Percentiles rank a stretch among this genome's conserved stretches.
These are phyloP conservation scores for Saccharomyces hybrid DNA, from an alignment of 1,139 yeast genomes.

Conservation along the genomic window DNA sequence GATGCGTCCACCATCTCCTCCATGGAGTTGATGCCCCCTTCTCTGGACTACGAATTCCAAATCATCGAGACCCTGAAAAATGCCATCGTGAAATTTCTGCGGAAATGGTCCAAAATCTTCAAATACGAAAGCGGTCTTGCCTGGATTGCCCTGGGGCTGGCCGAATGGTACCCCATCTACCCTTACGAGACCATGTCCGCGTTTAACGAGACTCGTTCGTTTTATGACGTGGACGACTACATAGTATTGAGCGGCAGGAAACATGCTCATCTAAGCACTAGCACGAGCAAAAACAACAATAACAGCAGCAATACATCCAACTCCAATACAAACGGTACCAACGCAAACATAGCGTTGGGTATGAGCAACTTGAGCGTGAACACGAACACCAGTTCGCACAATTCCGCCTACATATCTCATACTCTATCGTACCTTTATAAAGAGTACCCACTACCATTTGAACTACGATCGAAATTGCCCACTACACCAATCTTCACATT, in stretches of 20 bases:
- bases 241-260: constrained; percentile 25
- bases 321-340: not conserved
- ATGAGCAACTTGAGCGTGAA: not conserved
- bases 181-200: constrained; percentile 26
- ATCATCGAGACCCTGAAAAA: constrained; percentile 52
- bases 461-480: constrained; percentile 18
- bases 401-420: not conserved
- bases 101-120: constrained; percentile 71
- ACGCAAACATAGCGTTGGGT: not conserved
- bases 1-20: constrained; percentile 13
- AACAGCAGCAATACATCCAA: not conserved
- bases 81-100: constrained; percentile 55
- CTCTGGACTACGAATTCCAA: constrained; percentile 37
- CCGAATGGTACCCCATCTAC: constrained; percentile 63
- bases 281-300: not conserved
- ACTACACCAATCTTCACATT: constrained; percentile 31
- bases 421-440: constrained; percentile 18
- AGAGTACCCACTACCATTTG: constrained; percentile 27
- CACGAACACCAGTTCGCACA: not conserved
- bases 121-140: constrained; percentile 76
- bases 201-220: not conserved
- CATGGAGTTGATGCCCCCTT: constrained; percentile 8
- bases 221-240: constrained; percentile 16
- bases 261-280: constrained; percentile 10
- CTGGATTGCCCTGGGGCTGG: constrained; percentile 82